A percentile compares a stretch with the other conserved stretches of the same genome.
Evolutionary conservation across 108 stramenopile species (phyloP).

Genomic region (Conticribra weissflogii): DNA sequence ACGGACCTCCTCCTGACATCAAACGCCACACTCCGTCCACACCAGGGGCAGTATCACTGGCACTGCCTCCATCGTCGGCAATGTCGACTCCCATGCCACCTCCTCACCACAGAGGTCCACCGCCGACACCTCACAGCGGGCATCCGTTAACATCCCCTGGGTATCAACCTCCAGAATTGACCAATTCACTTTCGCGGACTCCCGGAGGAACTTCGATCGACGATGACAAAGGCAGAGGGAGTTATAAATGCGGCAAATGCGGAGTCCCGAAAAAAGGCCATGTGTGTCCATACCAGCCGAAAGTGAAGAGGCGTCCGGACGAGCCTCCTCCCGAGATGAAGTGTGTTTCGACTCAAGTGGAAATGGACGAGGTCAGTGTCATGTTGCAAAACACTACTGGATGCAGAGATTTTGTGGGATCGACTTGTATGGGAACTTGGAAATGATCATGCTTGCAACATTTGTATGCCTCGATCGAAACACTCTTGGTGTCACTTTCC

Average conservation of each 20-base stretch:
- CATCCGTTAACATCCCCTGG: slow-evolving; percentile 37
- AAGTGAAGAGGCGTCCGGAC: slow-evolving; percentile 79
- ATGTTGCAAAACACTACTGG: neutral
- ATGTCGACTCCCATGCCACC: slow-evolving; percentile 25
- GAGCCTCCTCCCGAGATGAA: slow-evolving; percentile 85
- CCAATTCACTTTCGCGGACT: slow-evolving; percentile 6
- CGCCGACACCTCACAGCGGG: slow-evolving; percentile 17
- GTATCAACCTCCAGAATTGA: slow-evolving; percentile 26
- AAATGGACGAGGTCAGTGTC: slow-evolving; percentile 81
- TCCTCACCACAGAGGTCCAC: slow-evolving; percentile 6
- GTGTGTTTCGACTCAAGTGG: slow-evolving; percentile 85
- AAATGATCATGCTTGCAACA: neutral
- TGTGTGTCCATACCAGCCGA: slow-evolving; percentile 93
- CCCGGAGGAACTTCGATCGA: slow-evolving; percentile 40
- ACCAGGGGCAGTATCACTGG: slow-evolving; percentile 10
- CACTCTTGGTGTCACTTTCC: neutral
- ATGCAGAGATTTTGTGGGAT: neutral
- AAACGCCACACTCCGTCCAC: slow-evolving; percentile 34
- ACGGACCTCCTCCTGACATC: slow-evolving; percentile 8
- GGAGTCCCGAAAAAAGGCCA: slow-evolving; percentile 93
- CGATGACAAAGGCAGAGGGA: slow-evolving; percentile 84
- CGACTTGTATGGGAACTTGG: neutral
- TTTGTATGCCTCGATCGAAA: neutral
- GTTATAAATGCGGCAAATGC: slow-evolving; percentile 87
- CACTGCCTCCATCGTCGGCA: slow-evolving; percentile 24